Base-by-base conservation (phyloP, 2,329 filamentous ascomycete genomes). In the Cladosporium sp. region DNA sequence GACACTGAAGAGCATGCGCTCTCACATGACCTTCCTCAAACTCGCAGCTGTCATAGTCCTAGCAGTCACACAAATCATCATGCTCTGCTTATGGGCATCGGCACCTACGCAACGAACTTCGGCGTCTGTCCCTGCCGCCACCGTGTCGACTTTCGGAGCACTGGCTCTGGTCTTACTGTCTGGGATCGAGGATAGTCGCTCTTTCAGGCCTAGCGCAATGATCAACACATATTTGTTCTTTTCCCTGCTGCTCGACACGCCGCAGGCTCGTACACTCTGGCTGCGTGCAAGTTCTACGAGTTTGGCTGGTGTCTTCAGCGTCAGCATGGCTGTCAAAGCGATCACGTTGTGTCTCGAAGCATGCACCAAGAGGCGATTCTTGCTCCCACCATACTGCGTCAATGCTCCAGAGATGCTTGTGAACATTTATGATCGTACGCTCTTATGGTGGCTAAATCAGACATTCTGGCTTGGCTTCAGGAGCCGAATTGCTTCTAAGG, bases 401-500 rank as follows among this genome's bases (percentile, higher is more conserved):
- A 61, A 59, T 12, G 59, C 63, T n/a, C 64, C 64, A 3, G 65
- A 66, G 39, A 51, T 62, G 12, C 59, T 63, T 15, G 60, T 60
- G 15, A 63, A 52, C 28, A 42, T 65, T 11, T 64, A 72, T 43
- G 69, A 66, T 55, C 67, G 68, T 12, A 68, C 59, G 34, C 30
- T 70, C 3, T 65, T 73, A 38, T 74, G 69, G 70, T 75, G 73
- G 73, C 52, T 75, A 11, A 74, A 73, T 59, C 60, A 52, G 5
- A 45, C 74, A 8, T 64, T 74, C 40, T 61, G 65, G 60, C 59
- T 58, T 9, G 71, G 72, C 1, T 71, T 65, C 17, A 65, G 60
- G 19, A 56, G 59, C 20, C 58, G 64, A 11, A 50, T 72, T n/a
- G 40, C 52, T 5, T 47, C 61, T 8, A 61, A 67, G 11, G 64